Evolutionary conservation across 208 protist species (phyloP), one percentile per base, ranked within the genome.

Genomic region (Acanthamoeba royreba): DNA sequence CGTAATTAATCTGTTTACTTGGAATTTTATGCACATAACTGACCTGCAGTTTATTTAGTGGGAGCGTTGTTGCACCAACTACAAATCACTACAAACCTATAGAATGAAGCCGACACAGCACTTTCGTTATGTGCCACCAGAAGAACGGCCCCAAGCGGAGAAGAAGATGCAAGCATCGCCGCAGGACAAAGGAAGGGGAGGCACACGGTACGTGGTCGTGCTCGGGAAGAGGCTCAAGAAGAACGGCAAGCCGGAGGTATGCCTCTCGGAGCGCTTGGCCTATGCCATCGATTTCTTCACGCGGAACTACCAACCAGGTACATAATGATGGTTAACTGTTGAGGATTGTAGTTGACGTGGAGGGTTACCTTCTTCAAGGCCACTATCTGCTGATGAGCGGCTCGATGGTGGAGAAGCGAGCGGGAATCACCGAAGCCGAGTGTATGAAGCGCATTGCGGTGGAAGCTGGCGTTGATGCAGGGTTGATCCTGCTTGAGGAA

Each of bases 221-320:
- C 83, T 90, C 33, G 83, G 83, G 33, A 90, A 90, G n/a, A 45
- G 83, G 11, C 83, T 90, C 55, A 90, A 90, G n/a, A 61, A 61
- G 52, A 90, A 90, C 40, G 83, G 83, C 25, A 63, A 43, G 15
- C 83, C 83, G 9, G 49, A 90, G 22, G 15, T 90, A 9, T 90
- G 83, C 83, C 83, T 90, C 38, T 49, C 83, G 22, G 83, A 90
- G 31, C 45, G 83, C 17, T 52, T 90, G 49, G 45, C 83, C 25
- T 90, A 42, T 90, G 83, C 83, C 4, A 90, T 90, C 15, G 83
- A 63, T 52, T 42, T 47, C 49, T 90, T 90, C 33, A 35, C 40
- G 33, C 15, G 1, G n/a, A 2, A 4, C 49, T 90, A 90, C 28
- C 28, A 61, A 33, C 83, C 47, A 1, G 83, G 83, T 90, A 19